Percentiles rank a stretch among this genome's conserved stretches.
Conservation (phyloP, 192 early-diverging fungal species). For the Backusella sp. region DNA sequence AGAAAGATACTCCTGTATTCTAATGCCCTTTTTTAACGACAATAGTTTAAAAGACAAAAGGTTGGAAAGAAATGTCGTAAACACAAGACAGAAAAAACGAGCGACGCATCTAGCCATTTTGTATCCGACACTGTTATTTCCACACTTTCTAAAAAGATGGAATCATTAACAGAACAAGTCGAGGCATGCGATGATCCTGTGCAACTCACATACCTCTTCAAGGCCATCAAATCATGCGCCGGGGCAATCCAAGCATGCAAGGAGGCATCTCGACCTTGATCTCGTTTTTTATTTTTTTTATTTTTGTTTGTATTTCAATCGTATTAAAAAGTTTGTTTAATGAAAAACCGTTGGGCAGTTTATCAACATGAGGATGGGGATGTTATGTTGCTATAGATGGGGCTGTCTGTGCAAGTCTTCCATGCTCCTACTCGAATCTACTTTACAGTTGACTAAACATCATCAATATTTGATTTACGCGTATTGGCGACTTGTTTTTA, state of each 20-base stretch:
- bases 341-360: too few relatives aligned
- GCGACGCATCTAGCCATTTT: not conserved
- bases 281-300: too few relatives aligned
- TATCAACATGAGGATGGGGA: too few relatives aligned
- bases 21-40: not conserved
- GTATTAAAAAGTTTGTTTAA: too few relatives aligned
- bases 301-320: too few relatives aligned
- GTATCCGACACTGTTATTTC: not conserved
- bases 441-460: too few relatives aligned
- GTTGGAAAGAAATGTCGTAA: not conserved
- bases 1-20: not conserved
- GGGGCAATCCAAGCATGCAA: conserved; percentile 20
- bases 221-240: conserved; percentile 22
- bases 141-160: conserved; percentile 8
- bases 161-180: conserved; percentile 9
- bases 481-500: too few relatives aligned
- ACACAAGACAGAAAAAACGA: not conserved
- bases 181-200: conserved; percentile 15
- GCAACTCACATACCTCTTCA: conserved; percentile 7
- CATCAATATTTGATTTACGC: too few relatives aligned
- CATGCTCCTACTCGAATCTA: too few relatives aligned
- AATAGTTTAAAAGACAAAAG: not conserved
- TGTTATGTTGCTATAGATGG: too few relatives aligned
- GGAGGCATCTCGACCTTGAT: not conserved
- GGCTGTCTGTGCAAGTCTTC: too few relatives aligned